These are phyloP conservation scores for Hypocrella siamensis DNA, from an alignment of 2,329 filamentous ascomycete genomes.

Conservation along the genomic window DNA sequence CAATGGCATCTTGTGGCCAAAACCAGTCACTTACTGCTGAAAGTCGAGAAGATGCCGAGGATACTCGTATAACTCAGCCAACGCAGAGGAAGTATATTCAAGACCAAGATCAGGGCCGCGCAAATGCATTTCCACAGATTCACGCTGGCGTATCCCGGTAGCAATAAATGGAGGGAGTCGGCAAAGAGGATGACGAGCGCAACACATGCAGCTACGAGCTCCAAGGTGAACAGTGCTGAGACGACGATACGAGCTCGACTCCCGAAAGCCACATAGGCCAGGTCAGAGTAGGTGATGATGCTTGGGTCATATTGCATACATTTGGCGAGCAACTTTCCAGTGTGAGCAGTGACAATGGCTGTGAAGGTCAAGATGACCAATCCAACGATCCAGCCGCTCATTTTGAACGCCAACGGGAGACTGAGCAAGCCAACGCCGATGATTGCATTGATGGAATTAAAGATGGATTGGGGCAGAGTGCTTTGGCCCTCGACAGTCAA, in stretches of 20 bases:
- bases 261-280: conserved; percentile 84
- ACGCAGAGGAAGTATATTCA: conserved; percentile 73
- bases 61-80: conserved; percentile 82
- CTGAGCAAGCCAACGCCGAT: conserved; percentile 84
- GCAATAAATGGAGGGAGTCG: conserved; percentile 67
- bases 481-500: conserved; percentile 81
- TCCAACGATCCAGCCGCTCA: conserved; percentile 79
- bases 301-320: conserved; percentile 77
- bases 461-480: conserved; percentile 88
- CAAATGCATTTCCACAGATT: conserved; percentile 76
- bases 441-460: conserved; percentile 89
- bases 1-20: background rate
- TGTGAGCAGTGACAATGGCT: conserved; percentile 68
- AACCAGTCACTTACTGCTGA: conserved; percentile 52
- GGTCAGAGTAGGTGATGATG: conserved; percentile 85
- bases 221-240: conserved; percentile 74
- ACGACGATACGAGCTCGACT: conserved; percentile 65
- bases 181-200: conserved; percentile 86
- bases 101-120: conserved; percentile 58
- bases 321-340: conserved; percentile 68
- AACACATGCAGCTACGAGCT: conserved; percentile 77
- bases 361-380: conserved; percentile 58
- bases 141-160: conserved; percentile 51
- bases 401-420: conserved; percentile 73
- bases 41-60: conserved; percentile 78